Evolutionary conservation across 2,329 filamentous ascomycete species (phyloP), one percentile per base, ranked within the genome.

Genomic region (Knufia fluminis): DNA sequence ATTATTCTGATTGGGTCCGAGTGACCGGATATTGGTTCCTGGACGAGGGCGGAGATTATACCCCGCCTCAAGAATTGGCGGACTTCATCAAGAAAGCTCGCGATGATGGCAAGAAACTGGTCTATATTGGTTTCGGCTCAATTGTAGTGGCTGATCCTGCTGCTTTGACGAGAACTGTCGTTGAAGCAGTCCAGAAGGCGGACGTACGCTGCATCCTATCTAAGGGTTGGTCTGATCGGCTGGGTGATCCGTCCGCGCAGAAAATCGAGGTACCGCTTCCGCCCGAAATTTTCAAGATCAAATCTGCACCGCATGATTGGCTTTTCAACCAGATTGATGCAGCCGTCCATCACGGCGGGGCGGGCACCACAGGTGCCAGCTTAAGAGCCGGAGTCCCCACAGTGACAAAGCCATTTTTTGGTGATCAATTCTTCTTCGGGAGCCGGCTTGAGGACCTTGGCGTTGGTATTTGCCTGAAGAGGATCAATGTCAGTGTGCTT

Each of bases 1-100:
- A 98, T 68, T 98, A 90, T 68, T 91, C 87, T 36, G 92, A 97
- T 66, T 98, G 92, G 92, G 92, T 98, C 64, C 81, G 88, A 38
- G 87, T 97, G 6, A 97, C 92, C 0, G 92, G 92, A 0, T 97
- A 98, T 69, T 98, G 92, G 92, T 97, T 98, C 67, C 70, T 98
- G 43, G 85, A 95, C 57, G 91, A 96, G 65, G 73, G 71, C 2
- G 67, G 74, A 51, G 51, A 54, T 41, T 97, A 83, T 75, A 74
- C 76, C 40, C 89, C 92, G 1, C 85, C 90, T 0, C 66, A 75
- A 23, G 88, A 91, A 43, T 76, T 98, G 4, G 70, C 74, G 2
- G 78, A 78, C 2, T 98, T 98, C 61, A 97, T 98, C 62, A 68
- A 77, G n/a, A 80, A 83, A 59, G 91, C 92, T 2, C 79, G 86